Conservation (phyloP, 1,284 basidiomycete genomes). For the Tremellales sp. region DNA sequence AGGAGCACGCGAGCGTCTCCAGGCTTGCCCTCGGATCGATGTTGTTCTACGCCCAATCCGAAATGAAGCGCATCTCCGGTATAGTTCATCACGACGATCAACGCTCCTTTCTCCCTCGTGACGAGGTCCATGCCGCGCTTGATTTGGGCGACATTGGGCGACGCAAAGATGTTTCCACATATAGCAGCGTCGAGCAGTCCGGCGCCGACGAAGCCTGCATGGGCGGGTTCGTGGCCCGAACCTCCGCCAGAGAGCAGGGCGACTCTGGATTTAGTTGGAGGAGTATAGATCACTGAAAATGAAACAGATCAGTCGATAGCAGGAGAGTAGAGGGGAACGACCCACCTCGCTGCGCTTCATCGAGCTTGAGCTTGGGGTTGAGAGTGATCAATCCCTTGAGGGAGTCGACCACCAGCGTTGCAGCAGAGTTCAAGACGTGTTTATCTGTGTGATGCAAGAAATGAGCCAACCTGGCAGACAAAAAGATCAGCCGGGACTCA, state of each 20-base stretch:
- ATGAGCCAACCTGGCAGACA: no score
- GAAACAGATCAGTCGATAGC: not conserved
- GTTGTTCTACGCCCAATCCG: slow-evolving; percentile 84
- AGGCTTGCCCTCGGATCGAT: slow-evolving; percentile 64
- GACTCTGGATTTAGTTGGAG: slow-evolving; percentile 57
- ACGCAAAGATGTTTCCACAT: slow-evolving; percentile 81
- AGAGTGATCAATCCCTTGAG: slow-evolving; percentile 66
- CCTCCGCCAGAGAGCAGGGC: slow-evolving; percentile 84
- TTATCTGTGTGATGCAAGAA: no score
- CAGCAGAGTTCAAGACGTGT: slow-evolving; percentile 68
- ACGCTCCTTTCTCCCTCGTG: slow-evolving; percentile 65
- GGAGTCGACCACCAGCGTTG: slow-evolving; percentile 69
- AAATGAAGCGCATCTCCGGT: slow-evolving; percentile 91
- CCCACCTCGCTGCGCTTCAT: slow-evolving; percentile 49
- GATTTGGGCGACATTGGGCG: slow-evolving; percentile 79
- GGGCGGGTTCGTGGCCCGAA: slow-evolving; percentile 82
- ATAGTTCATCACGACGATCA: slow-evolving; percentile 67
- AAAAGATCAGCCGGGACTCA: no score
- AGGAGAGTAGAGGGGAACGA: not conserved
- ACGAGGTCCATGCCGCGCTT: slow-evolving; percentile 72
- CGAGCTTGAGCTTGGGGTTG: slow-evolving; percentile 67
- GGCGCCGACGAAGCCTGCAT: slow-evolving; percentile 72
- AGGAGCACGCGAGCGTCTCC: slow-evolving; percentile 74
- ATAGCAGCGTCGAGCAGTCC: slow-evolving; percentile 82
- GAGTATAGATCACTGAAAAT: slow-evolving; percentile 28